Evolutionary conservation across 805 yeast species (phyloP).

Genomic region (Monosporozyma solicola): DNA sequence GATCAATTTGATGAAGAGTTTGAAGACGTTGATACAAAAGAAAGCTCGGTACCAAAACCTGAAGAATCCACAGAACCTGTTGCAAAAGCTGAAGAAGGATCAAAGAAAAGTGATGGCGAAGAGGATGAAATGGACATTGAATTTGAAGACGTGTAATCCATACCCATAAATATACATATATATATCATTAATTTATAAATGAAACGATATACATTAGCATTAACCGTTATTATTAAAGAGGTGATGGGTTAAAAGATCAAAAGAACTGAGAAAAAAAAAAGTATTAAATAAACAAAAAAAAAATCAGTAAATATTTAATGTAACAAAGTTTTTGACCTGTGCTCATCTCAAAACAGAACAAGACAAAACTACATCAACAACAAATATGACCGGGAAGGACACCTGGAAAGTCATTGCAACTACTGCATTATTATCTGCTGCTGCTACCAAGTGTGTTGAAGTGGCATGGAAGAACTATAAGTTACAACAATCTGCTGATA

Average conservation of each 20-base stretch:
- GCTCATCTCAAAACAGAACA: neutral
- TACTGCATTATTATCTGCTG: constrained; percentile 28
- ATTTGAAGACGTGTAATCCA: constrained; percentile 27
- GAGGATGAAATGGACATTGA: constrained; percentile 29
- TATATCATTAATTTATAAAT: neutral
- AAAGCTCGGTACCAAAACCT: constrained; percentile 5
- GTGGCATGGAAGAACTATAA: constrained; percentile 19
- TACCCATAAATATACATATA: neutral
- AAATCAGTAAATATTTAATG: neutral
- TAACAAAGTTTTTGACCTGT: neutral
- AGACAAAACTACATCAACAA: neutral
- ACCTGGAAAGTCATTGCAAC: constrained; percentile 26
- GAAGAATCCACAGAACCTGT: constrained; percentile 1
- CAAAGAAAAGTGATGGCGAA: constrained; percentile 10
- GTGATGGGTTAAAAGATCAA: constrained; percentile 1
- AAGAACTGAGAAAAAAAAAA: neutral
- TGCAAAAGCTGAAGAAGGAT: constrained; percentile 3
- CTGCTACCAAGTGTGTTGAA: constrained; percentile 26
- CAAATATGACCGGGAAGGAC: neutral
- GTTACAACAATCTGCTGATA: neutral
- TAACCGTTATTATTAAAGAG: neutral
- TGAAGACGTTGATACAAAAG: constrained; percentile 7
- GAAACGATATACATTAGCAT: neutral
- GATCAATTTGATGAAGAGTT: constrained; percentile 14
- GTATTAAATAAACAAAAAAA: neutral